A percentile compares a stretch with the other conserved stretches of the same genome.
Conservation (phyloP, 2,329 filamentous ascomycete species). For the Penicillium sp. region DNA sequence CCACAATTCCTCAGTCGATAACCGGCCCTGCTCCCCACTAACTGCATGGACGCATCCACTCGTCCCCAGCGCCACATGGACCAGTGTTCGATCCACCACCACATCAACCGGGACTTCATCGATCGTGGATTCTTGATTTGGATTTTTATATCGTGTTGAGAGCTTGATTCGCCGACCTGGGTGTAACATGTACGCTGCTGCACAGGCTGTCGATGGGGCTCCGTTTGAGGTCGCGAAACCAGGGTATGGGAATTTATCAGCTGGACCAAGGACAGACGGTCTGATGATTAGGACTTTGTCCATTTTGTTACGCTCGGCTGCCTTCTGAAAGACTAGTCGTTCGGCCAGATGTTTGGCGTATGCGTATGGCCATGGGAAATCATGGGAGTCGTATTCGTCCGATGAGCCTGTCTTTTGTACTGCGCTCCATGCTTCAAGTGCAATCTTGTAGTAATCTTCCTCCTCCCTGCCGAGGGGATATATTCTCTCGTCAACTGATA, state of each 20-base stretch:
- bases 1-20: constrained; percentile 24
- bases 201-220: constrained; percentile 20
- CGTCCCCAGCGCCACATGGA: constrained; percentile 19
- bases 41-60: constrained; percentile 25
- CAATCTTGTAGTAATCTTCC: constrained; percentile 12
- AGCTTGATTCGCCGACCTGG: constrained; percentile 19
- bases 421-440: constrained; percentile 17
- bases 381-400: constrained; percentile 28
- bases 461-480: constrained; percentile 15
- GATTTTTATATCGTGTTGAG: constrained; percentile 19
- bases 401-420: constrained; percentile 29
- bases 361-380: constrained; percentile 7
- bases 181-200: constrained; percentile 23
- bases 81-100: constrained; percentile 23
- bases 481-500: constrained; percentile 18
- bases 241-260: constrained; percentile 22
- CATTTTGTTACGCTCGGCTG: constrained; percentile 14
- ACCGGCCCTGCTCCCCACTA: constrained; percentile 20
- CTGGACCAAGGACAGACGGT: constrained; percentile 26
- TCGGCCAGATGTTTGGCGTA: constrained; percentile 13
- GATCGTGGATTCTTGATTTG: constrained; percentile 20
- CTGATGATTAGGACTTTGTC: constrained; percentile 26
- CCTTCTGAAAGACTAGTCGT: constrained; percentile 18
- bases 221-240: constrained; percentile 21
- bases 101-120: constrained; percentile 30